A percentile compares a stretch with the other conserved stretches of the same genome.
phyloP scores from a whole-genome alignment of 768 basidiomycete species.

The Tricholoma sp. region DNA sequence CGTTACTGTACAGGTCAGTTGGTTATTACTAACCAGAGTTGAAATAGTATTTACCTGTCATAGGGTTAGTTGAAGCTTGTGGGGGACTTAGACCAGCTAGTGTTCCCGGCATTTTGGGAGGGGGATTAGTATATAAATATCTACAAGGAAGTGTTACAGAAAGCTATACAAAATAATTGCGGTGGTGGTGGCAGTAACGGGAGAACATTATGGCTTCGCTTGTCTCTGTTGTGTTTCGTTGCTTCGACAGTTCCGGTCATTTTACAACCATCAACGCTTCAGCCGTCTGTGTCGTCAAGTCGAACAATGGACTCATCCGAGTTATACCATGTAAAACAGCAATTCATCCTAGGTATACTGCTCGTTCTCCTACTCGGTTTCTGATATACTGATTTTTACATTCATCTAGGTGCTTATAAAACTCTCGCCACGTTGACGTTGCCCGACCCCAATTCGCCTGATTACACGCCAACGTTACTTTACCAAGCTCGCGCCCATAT shows the following conservation, averaged over 20 bases:
- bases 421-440: constrained; percentile 48
- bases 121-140: background rate
- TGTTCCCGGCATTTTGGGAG: constrained; percentile 15
- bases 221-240: background rate
- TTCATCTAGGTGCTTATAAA: constrained; percentile 57
- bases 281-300: background rate
- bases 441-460: constrained; percentile 57
- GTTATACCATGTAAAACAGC: constrained; percentile 67
- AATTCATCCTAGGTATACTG: constrained; percentile 62
- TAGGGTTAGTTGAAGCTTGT: constrained; percentile 7
- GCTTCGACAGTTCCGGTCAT: too few relatives aligned
- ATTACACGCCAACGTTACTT: constrained; percentile 60
- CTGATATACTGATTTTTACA: background rate
- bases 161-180: background rate
- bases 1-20: constrained; percentile 9
- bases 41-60: constrained; percentile 11
- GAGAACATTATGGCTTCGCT: background rate
- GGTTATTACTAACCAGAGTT: background rate
- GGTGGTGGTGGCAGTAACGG: constrained; percentile 5
- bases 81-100: constrained; percentile 28
- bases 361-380: background rate
- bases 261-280: background rate
- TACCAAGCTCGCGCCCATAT: constrained; percentile 79
- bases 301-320: constrained; percentile 42
- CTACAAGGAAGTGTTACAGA: background rate